Evolutionary conservation across 2,329 filamentous ascomycete genomes (phyloP).

Genomic region (Escovopsis sp.): DNA sequence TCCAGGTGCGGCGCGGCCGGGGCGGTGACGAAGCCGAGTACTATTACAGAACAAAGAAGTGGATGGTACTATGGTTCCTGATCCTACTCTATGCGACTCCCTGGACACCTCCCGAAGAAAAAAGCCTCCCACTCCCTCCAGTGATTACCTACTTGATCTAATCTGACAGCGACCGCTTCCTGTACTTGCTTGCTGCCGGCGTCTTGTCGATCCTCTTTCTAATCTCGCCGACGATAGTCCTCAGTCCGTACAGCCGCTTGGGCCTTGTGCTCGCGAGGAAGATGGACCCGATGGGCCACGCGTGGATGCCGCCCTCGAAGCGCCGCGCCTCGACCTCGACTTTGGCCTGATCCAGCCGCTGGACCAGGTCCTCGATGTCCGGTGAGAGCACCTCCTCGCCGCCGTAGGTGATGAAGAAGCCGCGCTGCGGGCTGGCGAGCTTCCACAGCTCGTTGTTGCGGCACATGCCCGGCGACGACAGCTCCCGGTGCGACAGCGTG

Average conservation of each 20-base stretch:
- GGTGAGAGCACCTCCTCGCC: conserved; percentile 63
- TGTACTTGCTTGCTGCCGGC: conserved; percentile 6
- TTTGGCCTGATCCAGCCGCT: conserved; percentile 35
- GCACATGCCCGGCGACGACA: conserved; percentile 53
- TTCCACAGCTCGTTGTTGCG: conserved; percentile 51
- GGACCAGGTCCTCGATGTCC: conserved; percentile 48
- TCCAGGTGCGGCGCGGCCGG: no score
- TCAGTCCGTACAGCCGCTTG: conserved; percentile 37
- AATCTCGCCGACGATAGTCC: conserved; percentile 23
- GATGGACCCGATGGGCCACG: conserved; percentile 62
- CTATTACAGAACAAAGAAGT: conserved; percentile 1
- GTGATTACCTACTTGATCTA: conserved; percentile 46
- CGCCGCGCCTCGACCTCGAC: conserved; percentile 40
- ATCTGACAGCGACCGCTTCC: conserved; percentile 33
- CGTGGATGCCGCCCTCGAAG: conserved; percentile 57
- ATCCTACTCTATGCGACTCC: conserved; percentile 8
- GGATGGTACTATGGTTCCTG: conserved; percentile 28
- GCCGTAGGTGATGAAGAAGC: conserved; percentile 58
- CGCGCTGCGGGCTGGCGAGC: conserved; percentile 46
- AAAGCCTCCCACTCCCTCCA: conserved; percentile 13
- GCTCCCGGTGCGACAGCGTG: conserved; percentile 16
- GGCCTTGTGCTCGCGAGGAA: conserved; percentile 35
- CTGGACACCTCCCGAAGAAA: no score
- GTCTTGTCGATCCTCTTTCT: conserved; percentile 15
- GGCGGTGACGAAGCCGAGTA: conserved; percentile 34